Percentiles rank a stretch among this genome's conserved stretches.
Conservation (phyloP, 73 alveolate genomes). For the Tetrahymena thermophila region DNA sequence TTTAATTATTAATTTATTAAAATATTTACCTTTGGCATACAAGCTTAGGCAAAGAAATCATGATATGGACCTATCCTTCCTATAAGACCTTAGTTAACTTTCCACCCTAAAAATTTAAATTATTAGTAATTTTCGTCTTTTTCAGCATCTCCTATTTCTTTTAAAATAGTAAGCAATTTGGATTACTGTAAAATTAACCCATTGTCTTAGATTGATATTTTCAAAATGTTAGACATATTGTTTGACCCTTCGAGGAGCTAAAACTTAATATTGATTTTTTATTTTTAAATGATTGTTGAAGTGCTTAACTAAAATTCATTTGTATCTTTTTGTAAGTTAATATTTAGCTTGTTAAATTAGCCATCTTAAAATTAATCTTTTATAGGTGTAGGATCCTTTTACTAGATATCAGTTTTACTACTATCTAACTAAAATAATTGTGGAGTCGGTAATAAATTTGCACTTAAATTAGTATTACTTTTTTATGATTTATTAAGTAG, state of each 20-base stretch:
- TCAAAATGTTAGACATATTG: not conserved
- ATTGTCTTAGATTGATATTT: not conserved
- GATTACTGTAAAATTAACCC: not conserved
- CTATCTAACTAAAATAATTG: too few relatives aligned
- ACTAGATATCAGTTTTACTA: not conserved
- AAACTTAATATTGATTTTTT: too few relatives aligned
- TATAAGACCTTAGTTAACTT: not conserved
- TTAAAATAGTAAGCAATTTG: not conserved
- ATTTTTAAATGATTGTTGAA: not conserved
- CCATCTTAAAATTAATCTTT: not conserved
- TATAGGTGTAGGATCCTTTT: not conserved
- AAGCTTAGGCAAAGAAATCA: not conserved
- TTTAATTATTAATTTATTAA: too few relatives aligned
- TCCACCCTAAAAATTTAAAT: not conserved
- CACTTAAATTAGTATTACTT: not conserved
- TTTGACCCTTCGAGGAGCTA: not conserved
- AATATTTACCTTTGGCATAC: not conserved
- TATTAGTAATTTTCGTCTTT: not conserved
- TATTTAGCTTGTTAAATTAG: too few relatives aligned
- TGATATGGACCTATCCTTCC: not conserved
- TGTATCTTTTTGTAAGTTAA: not conserved
- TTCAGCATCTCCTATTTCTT: not conserved
- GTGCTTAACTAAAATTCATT: not conserved
- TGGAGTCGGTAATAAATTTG: not conserved
- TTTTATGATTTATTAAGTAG: too few relatives aligned